Evolutionary conservation across 176 grass and related monocot genomes (phyloP).

Genomic region (Oryza meyeriana): DNA sequence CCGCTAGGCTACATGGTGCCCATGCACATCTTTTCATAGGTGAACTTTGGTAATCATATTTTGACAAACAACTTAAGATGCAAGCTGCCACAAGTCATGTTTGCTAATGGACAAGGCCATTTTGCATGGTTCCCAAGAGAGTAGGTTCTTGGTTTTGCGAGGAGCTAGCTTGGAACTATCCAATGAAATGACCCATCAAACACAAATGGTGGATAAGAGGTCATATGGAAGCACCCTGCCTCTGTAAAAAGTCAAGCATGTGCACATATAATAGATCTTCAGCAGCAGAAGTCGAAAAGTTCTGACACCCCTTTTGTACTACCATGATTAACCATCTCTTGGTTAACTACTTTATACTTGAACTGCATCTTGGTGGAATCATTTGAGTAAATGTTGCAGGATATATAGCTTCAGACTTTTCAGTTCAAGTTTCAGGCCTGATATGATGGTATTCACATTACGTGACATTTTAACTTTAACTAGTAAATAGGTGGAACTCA

Average conservation of each 20-base stretch:
- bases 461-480: neutral
- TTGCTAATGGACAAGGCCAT: neutral
- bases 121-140: slow-evolving; percentile 9
- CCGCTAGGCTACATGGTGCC: neutral
- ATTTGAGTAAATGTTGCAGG: neutral
- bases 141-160: slow-evolving; percentile 8
- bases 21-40: neutral
- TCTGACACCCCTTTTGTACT: neutral
- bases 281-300: neutral
- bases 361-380: neutral
- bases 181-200: neutral
- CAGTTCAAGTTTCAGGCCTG: neutral
- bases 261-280: slow-evolving; percentile 20
- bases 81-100: slow-evolving; percentile 4
- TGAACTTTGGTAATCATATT: neutral
- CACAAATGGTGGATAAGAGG: slow-evolving; percentile 16
- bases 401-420: slow-evolving; percentile 12
- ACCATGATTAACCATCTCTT: slow-evolving; percentile 17
- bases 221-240: slow-evolving; percentile 1
- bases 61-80: neutral
- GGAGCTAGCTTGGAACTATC: neutral
- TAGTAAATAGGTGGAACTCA: neutral
- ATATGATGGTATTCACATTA: neutral
- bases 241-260: neutral
- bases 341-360: neutral